A percentile compares a stretch with the other conserved stretches of the same genome.
These are phyloP conservation scores for Bipolaris bicolor DNA, from an alignment of 2,329 filamentous ascomycete species.

Conservation along the genomic window DNA sequence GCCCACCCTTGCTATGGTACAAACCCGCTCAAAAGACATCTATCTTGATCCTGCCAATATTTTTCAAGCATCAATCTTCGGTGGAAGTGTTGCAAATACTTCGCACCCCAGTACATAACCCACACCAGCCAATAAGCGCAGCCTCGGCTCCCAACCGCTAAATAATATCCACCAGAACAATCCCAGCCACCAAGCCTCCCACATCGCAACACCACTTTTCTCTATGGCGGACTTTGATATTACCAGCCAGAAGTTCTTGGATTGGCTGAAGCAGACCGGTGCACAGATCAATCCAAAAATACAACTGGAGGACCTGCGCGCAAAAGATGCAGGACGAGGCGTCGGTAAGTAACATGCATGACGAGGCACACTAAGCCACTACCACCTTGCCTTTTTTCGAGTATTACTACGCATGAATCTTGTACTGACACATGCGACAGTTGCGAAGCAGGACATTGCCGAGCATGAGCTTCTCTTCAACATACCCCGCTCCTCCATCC, in stretches of 20 bases:
- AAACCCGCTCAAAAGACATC: not conserved
- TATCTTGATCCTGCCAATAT: not conserved
- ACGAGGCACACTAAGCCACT: not conserved
- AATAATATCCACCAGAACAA: constrained; percentile 26
- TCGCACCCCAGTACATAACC: constrained; percentile 8
- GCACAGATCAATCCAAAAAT: constrained; percentile 65
- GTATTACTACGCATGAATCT: no score
- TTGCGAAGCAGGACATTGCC: constrained; percentile 71
- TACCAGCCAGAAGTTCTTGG: constrained; percentile 59
- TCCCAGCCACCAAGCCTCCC: constrained; percentile 21
- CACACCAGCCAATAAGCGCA: constrained; percentile 28
- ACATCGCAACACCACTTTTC: constrained; percentile 18
- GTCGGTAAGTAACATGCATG: constrained; percentile 61
- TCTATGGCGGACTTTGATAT: constrained; percentile 47
- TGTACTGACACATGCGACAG: constrained; percentile 51
- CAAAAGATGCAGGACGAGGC: constrained; percentile 64
- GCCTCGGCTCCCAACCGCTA: constrained; percentile 29
- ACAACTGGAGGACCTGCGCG: constrained; percentile 62
- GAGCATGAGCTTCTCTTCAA: constrained; percentile 81
- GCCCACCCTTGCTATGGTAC: no score
- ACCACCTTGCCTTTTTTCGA: not conserved
- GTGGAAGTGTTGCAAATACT: constrained; percentile 1
- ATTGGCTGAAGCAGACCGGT: constrained; percentile 62
- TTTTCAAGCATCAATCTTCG: not conserved
- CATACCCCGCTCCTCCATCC: constrained; percentile 73